A percentile compares a stretch with the other conserved stretches of the same genome.
Evolutionary conservation across 192 early-diverging fungal genomes (phyloP).

Genomic region (Umbelopsis vinacea): DNA sequence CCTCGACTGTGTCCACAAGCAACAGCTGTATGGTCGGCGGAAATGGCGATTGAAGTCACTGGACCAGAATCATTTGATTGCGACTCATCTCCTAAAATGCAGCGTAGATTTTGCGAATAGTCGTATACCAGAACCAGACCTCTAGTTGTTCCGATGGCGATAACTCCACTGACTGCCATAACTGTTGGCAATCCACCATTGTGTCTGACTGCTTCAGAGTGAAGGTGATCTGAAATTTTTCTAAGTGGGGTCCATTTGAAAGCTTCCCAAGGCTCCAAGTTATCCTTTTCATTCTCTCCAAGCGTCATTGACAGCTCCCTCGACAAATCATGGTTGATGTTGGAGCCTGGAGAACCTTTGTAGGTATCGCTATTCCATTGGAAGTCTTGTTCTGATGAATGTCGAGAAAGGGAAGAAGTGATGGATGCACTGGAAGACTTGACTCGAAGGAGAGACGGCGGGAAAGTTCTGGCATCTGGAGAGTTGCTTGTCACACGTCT

Average conservation of each 20-base stretch:
- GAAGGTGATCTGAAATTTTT: constrained; percentile 60
- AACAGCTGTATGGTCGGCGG: constrained; percentile 59
- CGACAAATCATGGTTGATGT: not conserved
- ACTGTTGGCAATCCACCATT: constrained; percentile 45
- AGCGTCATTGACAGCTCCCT: constrained; percentile 15
- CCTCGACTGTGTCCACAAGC: constrained; percentile 58
- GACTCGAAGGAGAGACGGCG: not conserved
- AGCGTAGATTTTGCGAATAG: constrained; percentile 51
- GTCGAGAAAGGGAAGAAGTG: constrained; percentile 20
- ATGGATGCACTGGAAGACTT: constrained; percentile 25
- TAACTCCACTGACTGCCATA: constrained; percentile 52
- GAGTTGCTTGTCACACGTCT: constrained; percentile 9
- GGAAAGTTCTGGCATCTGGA: not conserved
- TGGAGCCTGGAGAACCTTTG: not conserved
- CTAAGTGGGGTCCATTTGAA: constrained; percentile 61
- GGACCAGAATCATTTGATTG: constrained; percentile 53
- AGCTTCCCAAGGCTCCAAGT: constrained; percentile 55
- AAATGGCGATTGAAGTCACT: constrained; percentile 62
- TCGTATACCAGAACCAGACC: constrained; percentile 61
- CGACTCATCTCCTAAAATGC: constrained; percentile 39
- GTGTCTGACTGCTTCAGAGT: constrained; percentile 49
- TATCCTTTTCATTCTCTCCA: constrained; percentile 25
- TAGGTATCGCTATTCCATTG: constrained; percentile 1
- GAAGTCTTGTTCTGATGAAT: constrained; percentile 8
- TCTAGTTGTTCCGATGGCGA: constrained; percentile 63